Conservation (phyloP, 2,329 filamentous ascomycete species). For the Neonectria magnoliae region DNA sequence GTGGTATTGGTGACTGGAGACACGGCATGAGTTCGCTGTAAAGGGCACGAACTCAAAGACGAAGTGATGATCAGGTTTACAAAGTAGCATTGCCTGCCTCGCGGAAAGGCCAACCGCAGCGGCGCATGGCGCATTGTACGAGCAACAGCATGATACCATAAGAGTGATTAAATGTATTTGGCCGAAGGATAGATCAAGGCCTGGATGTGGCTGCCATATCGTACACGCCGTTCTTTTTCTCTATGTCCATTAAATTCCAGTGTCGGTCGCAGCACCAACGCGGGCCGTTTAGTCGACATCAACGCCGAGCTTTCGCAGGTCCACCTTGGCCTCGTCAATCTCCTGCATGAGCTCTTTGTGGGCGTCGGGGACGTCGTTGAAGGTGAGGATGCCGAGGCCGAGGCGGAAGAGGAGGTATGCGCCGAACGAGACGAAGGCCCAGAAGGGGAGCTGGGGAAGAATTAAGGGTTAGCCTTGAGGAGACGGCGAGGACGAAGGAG, state of each 20-base stretch:
- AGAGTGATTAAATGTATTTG: slow-evolving; percentile 31
- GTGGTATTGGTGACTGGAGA: slow-evolving; percentile 68
- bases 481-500: not conserved
- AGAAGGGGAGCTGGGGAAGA: slow-evolving; percentile 81
- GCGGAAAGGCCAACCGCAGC: not conserved
- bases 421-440: slow-evolving; percentile 89
- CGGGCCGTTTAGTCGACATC: slow-evolving; percentile 71
- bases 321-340: slow-evolving; percentile 79
- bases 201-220: slow-evolving; percentile 15
- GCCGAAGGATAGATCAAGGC: slow-evolving; percentile 9
- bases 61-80: slow-evolving; percentile 1
- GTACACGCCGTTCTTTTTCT: slow-evolving; percentile 27
- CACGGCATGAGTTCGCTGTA: slow-evolving; percentile 26
- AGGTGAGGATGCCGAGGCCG: slow-evolving; percentile 91
- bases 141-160: slow-evolving; percentile 27
- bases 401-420: slow-evolving; percentile 92
- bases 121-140: slow-evolving; percentile 17
- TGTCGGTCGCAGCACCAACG: slow-evolving; percentile 1
- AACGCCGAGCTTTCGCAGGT: slow-evolving; percentile 79
- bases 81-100: not conserved
- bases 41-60: not conserved
- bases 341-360: slow-evolving; percentile 89
- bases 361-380: slow-evolving; percentile 94
- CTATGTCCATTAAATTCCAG: slow-evolving; percentile 35
- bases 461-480: not conserved